These are phyloP conservation scores for Nidularia pulvinata DNA, from an alignment of 768 basidiomycete species.

Conservation along the genomic window DNA sequence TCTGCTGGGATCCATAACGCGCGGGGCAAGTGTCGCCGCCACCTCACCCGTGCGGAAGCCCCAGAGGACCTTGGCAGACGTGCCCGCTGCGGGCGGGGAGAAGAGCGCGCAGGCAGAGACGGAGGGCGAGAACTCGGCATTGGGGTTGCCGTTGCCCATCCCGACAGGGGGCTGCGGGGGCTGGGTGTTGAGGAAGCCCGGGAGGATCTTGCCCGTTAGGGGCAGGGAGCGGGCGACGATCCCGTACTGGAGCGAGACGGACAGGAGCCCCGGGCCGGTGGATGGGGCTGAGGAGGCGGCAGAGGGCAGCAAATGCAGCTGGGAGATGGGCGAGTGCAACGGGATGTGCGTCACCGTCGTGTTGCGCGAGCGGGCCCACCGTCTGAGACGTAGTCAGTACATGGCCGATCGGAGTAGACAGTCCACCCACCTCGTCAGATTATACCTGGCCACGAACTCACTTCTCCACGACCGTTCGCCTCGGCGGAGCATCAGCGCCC, in stretches of 20 bases:
- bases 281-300: conserved; percentile 20
- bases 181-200: conserved; percentile 67
- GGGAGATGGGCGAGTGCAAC: conserved; percentile 52
- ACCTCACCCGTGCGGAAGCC: conserved; percentile 73
- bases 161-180: conserved; percentile 53
- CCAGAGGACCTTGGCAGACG: conserved; percentile 71
- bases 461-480: conserved; percentile 64
- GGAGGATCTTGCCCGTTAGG: conserved; percentile 64
- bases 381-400: conserved; percentile 36
- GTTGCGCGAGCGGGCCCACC: conserved; percentile 68
- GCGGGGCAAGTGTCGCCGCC: conserved; percentile 53
- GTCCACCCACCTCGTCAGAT: conserved; percentile 45
- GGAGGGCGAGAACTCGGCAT: conserved; percentile 71
- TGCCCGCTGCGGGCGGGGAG: conserved; percentile 47
- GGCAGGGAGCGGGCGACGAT: conserved; percentile 74
- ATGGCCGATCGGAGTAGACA: background rate
- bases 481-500: conserved; percentile 54
- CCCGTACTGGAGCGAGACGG: conserved; percentile 66
- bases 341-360: conserved; percentile 65
- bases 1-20: conserved; percentile 55
- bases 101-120: conserved; percentile 57
- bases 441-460: conserved; percentile 64
- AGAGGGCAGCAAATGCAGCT: conserved; percentile 61
- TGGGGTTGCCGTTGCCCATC: conserved; percentile 70
- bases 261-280: conserved; percentile 43